Evolutionary conservation across 2,329 filamentous ascomycete species (phyloP), one percentile per base, ranked within the genome.

Genomic region (Cryphonectria naterciae): DNA sequence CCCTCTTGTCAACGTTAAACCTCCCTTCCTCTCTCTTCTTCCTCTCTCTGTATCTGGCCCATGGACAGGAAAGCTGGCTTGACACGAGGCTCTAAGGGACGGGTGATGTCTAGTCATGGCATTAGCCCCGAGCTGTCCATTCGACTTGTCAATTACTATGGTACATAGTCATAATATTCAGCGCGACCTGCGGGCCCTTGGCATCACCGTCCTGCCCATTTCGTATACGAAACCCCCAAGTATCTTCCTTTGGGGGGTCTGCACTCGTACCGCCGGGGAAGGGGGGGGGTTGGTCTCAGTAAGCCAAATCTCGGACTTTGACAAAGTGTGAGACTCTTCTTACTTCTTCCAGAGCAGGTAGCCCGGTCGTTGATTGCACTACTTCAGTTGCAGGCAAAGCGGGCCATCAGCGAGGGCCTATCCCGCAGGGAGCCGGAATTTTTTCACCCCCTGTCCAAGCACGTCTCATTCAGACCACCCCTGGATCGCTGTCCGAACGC

Each of bases 401-500:
- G 64, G n/a, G 62, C 63, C 69, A 41, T 52, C 54, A 67, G 60
- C 64, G 19, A 46, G 41, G 64, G 32, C 46, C 25, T n/a, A 41
- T 65, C 54, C 49, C 62, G 52, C 35, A 52, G 39, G 39, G 25
- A 39, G 49, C 62, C 52, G 41, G 39, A 46, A 37, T 19, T 46
- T 65, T 28, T 28, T 49, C 28, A 41, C 19, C 54, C 68, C 56
- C 56, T 67, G 63, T 54, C 56, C 35, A 54, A 66, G 64, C 68
- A 62, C 56, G 58, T 49, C 63, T 65, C 54, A 39, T 28, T 25
- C 66, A 62, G 56, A 68, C 68, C 46, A 37, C 58, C 28, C 17
- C 54, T 52, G 25, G 17, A n/a, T 37, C 49, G 43, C 41, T 41
- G 25, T 61, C 54, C 37, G 41, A 37, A 25, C 8, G 35, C 63